Evolutionary conservation across 306 rosid species (phyloP), one percentile per base, ranked within the genome.

Genomic region (Vigna radiata): DNA sequence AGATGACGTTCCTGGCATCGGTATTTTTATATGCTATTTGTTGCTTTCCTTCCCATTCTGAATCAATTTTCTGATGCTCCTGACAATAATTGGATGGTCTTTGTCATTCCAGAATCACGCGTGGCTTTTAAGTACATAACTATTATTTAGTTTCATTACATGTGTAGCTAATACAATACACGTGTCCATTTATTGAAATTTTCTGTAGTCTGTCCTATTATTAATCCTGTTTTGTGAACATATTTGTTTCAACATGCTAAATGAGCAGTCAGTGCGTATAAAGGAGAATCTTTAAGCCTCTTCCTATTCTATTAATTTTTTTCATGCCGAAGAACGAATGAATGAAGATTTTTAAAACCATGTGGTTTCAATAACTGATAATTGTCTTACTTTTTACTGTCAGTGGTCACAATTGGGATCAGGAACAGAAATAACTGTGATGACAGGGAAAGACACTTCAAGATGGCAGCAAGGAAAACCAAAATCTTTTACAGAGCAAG

Each of bases 381-480:
- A 15, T 15, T 29, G 1, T 69, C 64, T 62, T 46, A 61, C 52
- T 61, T 76, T 53, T 81, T 76, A 41, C 61, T 70, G 72, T 68
- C 76, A 76, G 21, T 43, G 46, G 18, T 19, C 60, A 37, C 11
- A 29, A 66, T 48, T 8, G 4, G 8, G 63, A 46, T 49, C 68
- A 52, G 61, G 23, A 63, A 53, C 75, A 54, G 55, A 54, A 23
- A 64, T 82, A 76, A 77, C 29, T 36, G 66, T 66, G 69, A 63
- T 77, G 81, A 39, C 73, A 53, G 63, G n/a, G 69, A 47, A 76
- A 53, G 41, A 44, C 46, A 44, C 64, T 70, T 46, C 56, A 70
- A 82, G 53, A 58, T 64, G 71, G 19, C 13, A 15, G 68, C 79
- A 64, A 54, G 49, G 49, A 53, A 68, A 61, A 43, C 73, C 62